Evolutionary conservation across 106 monocot genomes (phyloP), one percentile per base, ranked within the genome.

Genomic region (Phalaenopsis aphrodite): DNA sequence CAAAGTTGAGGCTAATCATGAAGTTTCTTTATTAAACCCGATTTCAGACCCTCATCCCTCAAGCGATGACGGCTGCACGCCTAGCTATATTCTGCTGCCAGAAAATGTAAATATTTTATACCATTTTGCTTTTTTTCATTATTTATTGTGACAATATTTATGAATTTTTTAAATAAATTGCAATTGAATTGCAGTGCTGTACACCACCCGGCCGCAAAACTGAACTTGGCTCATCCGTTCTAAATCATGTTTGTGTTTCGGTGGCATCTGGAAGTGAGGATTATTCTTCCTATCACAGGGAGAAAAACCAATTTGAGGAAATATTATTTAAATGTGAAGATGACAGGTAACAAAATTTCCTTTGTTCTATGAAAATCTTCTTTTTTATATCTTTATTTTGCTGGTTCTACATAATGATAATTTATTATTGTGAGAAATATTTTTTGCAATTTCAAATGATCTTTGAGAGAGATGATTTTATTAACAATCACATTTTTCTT

Each of bases 21-120:
- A 87, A 81, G 82, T 49, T 68, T 79, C 85, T 79, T 83, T 84
- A 75, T 76, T 73, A 67, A 91, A 91, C 77, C 91, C 91, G 46
- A 84, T 91, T 72, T 91, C 91, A 72, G 92, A 95, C 76, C 88
- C 90, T 78, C 90, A 95, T 83, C 90, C 87, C 15, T 87, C 87
- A 57, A 92, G 84, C 74, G 88, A 87, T 73, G 75, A 84, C 38
- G 86, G 84, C 3, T 92, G 92, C 71, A 90, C 92, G 19, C 87
- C 95, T 68, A 95, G 92, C 80, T 95, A 95, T 72, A 85, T 90
- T 17, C 88, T 88, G 43, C 69, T 95, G 39, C 92, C 95, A 47
- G 87, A 89, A 77, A 89, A 88, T 79, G 94, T 94, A 87, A 88
- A 36, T 52, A 12, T 52, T 52, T 12, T 52, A 12, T 52, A 1